Evolutionary conservation across 306 rosid species (phyloP), one percentile per base, ranked within the genome.

Genomic region (Vigna unguiculata): DNA sequence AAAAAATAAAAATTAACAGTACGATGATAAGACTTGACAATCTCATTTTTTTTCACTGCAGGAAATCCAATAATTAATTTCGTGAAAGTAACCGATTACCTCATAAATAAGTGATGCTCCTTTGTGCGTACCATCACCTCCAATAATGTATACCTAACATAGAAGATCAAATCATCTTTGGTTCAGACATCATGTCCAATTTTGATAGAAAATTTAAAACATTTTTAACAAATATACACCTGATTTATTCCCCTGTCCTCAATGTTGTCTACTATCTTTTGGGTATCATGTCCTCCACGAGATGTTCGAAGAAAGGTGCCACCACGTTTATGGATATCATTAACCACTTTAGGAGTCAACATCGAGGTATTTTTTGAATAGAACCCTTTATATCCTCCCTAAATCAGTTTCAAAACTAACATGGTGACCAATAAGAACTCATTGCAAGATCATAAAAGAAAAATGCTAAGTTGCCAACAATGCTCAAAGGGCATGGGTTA

Each of bases 121-220:
- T 85, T 64, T 95, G 79, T 95, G 97, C 57, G 97, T 95, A 51
- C 97, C 98, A 83, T 95, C 98, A 13, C 98, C 98, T 46, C 98
- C 97, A 79, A 95, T 95, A 79, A 95, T 89, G 80, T 92, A 95
- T 62, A 92, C 97, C 97, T 90, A 52, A 60, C 72, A 77, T 10
- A 77, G 75, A 78, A 77, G 19, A 78, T 75, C 73, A 78, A 62
- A 64, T 25, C 40, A 46, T 71, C 65, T 65, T 3, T 64, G 59
- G 14, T 51, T 7, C 45, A 61, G 75, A 34, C 47, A 36, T 63
- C 67, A 62, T 74, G 40, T 41, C 32, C 21, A 43, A 11, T 52
- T 62, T 49, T 53, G 51, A 28, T 62, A 17, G 21, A 34, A 59
- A 60, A 43, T 19, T 34, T 34, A 6, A 34, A 34, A 0, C 6